Evolutionary conservation across 371 early-diverging fungal species (phyloP).

Genomic region (Actinomortierella ambigua): DNA sequence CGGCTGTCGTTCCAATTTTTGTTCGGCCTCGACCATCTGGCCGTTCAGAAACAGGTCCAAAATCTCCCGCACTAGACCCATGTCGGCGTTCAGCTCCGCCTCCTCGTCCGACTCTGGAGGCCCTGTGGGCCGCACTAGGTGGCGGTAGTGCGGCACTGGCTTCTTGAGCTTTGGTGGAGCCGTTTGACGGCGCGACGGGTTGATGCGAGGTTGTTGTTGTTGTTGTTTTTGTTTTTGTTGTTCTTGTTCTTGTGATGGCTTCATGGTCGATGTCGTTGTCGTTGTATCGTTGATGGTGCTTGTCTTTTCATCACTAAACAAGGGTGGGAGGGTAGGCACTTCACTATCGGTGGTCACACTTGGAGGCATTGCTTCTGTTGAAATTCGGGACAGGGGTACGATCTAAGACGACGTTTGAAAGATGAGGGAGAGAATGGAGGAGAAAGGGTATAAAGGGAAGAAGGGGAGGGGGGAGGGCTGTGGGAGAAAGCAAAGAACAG

Average conservation of each 20-base stretch:
- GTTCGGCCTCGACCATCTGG: conserved; percentile 30
- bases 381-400: neutral
- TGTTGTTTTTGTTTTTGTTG: conserved; percentile 2
- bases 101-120: conserved; percentile 29
- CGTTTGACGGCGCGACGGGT: conserved; percentile 34
- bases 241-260: no score
- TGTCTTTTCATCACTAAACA: no score
- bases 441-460: neutral
- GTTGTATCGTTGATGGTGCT: no score
- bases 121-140: conserved; percentile 27
- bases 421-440: neutral
- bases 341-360: conserved; percentile 19
- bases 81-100: conserved; percentile 36
- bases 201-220: conserved; percentile 11
- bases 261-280: no score
- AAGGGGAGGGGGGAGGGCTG: neutral
- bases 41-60: conserved; percentile 33
- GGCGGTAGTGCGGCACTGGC: conserved; percentile 40
- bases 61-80: conserved; percentile 17
- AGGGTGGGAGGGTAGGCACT: no score
- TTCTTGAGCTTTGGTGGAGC: conserved; percentile 45
- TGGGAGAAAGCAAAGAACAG: conserved; percentile 1
- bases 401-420: neutral
- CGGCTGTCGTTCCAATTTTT: conserved; percentile 15
- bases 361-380: conserved; percentile 20